A percentile compares a stretch with the other conserved stretches of the same genome.
Evolutionary conservation across 768 basidiomycete genomes (phyloP).

Genomic region (Leccinum subgranulosum): DNA sequence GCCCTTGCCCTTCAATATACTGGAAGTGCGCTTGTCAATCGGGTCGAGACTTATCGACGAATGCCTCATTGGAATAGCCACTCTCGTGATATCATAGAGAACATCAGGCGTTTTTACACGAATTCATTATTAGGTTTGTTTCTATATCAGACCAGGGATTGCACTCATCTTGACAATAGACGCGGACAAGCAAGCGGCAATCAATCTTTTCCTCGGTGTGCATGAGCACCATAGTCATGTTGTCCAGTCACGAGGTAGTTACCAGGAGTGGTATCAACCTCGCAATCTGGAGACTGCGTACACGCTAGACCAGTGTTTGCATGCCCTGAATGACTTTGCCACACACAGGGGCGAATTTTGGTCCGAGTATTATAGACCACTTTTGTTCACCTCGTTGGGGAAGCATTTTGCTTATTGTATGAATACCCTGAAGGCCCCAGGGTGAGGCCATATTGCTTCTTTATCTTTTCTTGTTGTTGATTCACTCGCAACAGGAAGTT

Average conservation of each 20-base stretch:
- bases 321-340: slow-evolving; percentile 59
- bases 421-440: slow-evolving; percentile 82
- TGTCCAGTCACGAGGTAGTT: slow-evolving; percentile 59
- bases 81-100: slow-evolving; percentile 94
- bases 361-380: slow-evolving; percentile 86
- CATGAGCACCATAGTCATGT: slow-evolving; percentile 53
- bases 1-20: slow-evolving; percentile 96
- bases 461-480: background rate
- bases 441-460: slow-evolving; percentile 41
- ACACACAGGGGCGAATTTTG: slow-evolving; percentile 69
- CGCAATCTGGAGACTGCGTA: slow-evolving; percentile 69
- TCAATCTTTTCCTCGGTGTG: slow-evolving; percentile 93
- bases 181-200: slow-evolving; percentile 95
- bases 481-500: slow-evolving; percentile 51
- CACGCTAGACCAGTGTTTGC: slow-evolving; percentile 58
- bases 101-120: slow-evolving; percentile 90
- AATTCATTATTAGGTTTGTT: slow-evolving; percentile 81
- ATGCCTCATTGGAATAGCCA: slow-evolving; percentile 98
- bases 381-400: slow-evolving; percentile 78
- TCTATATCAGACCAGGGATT: background rate
- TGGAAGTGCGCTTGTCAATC: slow-evolving; percentile 92
- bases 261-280: slow-evolving; percentile 83
- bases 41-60: slow-evolving; percentile 92
- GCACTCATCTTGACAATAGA: slow-evolving; percentile 44
- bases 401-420: slow-evolving; percentile 93